Percentiles rank a stretch among this genome's conserved stretches.
phyloP scores from a whole-genome alignment of 495 filamentous ascomycete genomes.

The Trichoderma reesei region DNA sequence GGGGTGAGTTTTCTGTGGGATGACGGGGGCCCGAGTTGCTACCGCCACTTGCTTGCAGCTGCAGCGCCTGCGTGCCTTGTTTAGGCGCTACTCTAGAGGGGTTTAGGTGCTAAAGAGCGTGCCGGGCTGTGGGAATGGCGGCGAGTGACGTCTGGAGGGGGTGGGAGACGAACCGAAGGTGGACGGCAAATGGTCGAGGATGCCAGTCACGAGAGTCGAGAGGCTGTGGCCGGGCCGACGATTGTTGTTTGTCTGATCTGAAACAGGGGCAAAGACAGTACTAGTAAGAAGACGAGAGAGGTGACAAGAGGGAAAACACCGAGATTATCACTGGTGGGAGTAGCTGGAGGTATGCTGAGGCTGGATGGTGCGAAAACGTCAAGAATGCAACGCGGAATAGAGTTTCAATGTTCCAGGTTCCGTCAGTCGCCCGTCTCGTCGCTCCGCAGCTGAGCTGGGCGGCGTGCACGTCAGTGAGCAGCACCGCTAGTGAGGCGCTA shows the following conservation, averaged over 20 bases:
- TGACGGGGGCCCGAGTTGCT: slow-evolving; percentile 3
- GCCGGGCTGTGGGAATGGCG: slow-evolving; percentile 2
- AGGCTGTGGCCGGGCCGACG: background rate
- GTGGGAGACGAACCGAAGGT: too few relatives aligned
- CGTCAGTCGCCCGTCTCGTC: too few relatives aligned
- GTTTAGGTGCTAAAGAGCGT: background rate
- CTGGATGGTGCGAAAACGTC: too few relatives aligned
- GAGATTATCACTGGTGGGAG: too few relatives aligned
- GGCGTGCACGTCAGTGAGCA: background rate
- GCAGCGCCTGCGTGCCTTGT: background rate
- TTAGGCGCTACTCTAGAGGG: background rate
- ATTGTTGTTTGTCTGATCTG: background rate
- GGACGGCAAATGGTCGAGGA: too few relatives aligned
- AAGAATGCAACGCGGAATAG: background rate
- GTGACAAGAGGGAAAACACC: background rate
- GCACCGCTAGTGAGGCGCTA: background rate
- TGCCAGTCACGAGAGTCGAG: background rate
- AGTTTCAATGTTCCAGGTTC: too few relatives aligned
- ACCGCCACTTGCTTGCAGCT: slow-evolving; percentile 5
- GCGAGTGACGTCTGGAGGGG: background rate
- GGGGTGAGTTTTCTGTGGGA: background rate
- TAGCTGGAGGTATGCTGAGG: too few relatives aligned
- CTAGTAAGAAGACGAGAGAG: background rate
- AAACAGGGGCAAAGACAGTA: too few relatives aligned
- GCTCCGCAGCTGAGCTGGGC: background rate